Evolutionary conservation across 352 stramenopile genomes (phyloP), one percentile per base, ranked within the genome.

Genomic region (Phytopythium boreale): DNA sequence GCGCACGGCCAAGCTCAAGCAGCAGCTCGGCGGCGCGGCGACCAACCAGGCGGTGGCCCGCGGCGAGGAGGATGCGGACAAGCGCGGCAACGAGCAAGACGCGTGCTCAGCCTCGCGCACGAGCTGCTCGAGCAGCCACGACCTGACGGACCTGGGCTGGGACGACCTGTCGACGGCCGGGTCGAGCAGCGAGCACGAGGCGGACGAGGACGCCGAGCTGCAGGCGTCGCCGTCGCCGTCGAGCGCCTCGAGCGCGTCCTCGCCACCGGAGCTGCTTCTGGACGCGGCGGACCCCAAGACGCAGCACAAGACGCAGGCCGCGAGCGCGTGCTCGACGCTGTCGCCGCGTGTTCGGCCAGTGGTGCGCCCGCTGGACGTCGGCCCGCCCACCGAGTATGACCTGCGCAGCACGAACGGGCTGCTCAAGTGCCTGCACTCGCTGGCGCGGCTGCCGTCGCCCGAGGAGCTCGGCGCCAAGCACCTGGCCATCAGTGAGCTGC

Each of bases 341-440:
- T 46, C 68, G 5, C 71, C 75, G 24, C 75, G 79, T 20, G 76
- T 89, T 14, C 58, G 76, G 10, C 80, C 77, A 4, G 77, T 93
- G 36, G 82, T 93, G 27, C 65, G 74, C 1, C 76, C 84, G 10
- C 70, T 84, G 19, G 70, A 88, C 52, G 75, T 89, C 31, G 67
- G 75, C 5, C 82, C 82, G 11, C 74, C 84, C 3, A 84, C 67
- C 11, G 87, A 92, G 62, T 93, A 91, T 67, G 87, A 95, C 61
- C 70, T 89, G n/a, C 71, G 82, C 27, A 90, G 87, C 72, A 90
- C 87, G 7, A 91, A 89, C 43, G 81, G 84, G 0, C 65, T 95
- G 31, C 84, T 93, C 82, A 93, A 93, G 66, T 91, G 82, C 41
- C 68, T 92, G 36, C 91, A 92, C 59, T 62, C 76, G 27, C 71